Percentiles rank a stretch among this genome's conserved stretches.
Evolutionary conservation across 306 rosid genomes (phyloP).

Genomic region (Biancaea sappan): DNA sequence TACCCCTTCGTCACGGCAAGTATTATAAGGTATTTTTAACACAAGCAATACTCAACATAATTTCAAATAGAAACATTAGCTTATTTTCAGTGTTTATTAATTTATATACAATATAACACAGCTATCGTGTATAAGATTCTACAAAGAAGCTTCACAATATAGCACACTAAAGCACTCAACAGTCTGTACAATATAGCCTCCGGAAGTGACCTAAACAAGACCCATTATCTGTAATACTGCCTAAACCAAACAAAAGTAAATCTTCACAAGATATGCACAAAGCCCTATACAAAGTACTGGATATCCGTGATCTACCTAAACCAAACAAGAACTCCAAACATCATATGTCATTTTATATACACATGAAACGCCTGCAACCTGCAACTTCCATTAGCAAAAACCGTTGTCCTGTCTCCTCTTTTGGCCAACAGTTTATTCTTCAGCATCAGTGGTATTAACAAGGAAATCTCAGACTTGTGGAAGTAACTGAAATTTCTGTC

Average conservation of each 20-base stretch:
- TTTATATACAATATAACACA: slow-evolving; percentile 34
- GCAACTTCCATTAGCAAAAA: slow-evolving; percentile 27
- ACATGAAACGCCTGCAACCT: slow-evolving; percentile 29
- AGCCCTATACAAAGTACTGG: slow-evolving; percentile 32
- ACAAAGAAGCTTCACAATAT: slow-evolving; percentile 31
- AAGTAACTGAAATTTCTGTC: neutral
- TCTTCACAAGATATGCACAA: slow-evolving; percentile 27
- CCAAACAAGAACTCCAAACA: slow-evolving; percentile 32
- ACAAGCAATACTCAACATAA: neutral
- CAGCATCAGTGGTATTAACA: neutral
- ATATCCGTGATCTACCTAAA: slow-evolving; percentile 26
- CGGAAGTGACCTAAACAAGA: slow-evolving; percentile 40
- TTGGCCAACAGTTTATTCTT: neutral
- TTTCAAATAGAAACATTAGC: neutral
- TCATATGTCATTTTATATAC: slow-evolving; percentile 10
- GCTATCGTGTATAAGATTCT: neutral
- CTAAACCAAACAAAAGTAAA: neutral
- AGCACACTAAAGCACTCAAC: slow-evolving; percentile 41
- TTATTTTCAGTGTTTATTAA: slow-evolving; percentile 25
- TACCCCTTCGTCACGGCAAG: neutral
- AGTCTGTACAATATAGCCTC: slow-evolving; percentile 59
- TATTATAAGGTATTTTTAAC: too few species aligned
- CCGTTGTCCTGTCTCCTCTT: slow-evolving; percentile 18
- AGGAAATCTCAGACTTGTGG: neutral
- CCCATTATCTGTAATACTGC: slow-evolving; percentile 30